Percentiles rank a stretch among this genome's conserved stretches.
Conservation (phyloP, 331 rosid species). For the Phaseolus coccineus region DNA sequence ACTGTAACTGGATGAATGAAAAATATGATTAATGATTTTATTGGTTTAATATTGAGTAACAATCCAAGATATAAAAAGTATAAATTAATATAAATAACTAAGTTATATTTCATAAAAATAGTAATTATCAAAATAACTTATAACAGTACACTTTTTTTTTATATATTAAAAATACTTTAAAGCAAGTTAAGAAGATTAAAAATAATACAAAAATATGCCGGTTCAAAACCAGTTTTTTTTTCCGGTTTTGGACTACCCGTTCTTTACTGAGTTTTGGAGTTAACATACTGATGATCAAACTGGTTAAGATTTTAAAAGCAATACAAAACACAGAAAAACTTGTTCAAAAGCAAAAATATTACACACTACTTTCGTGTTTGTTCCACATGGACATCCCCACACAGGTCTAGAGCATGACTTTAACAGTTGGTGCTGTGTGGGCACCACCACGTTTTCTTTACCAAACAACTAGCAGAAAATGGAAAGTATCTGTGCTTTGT, state of each 20-base stretch:
- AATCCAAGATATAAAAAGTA: not conserved
- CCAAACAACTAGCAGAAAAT: slow-evolving; percentile 62
- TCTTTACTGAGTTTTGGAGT: too few relatives aligned
- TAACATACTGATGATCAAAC: too few relatives aligned
- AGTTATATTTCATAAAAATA: not conserved
- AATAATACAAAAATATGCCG: too few relatives aligned
- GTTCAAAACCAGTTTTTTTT: too few relatives aligned
- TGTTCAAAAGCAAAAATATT: slow-evolving; percentile 41
- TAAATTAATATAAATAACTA: not conserved
- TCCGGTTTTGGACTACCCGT: too few relatives aligned
- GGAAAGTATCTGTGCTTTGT: slow-evolving; percentile 34
- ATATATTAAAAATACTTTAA: not conserved
- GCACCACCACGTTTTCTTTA: slow-evolving; percentile 61
- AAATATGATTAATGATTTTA: too few relatives aligned
- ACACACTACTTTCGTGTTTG: slow-evolving; percentile 44
- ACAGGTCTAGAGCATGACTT: slow-evolving; percentile 41
- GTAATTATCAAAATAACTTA: not conserved
- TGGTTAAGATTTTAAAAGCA: not conserved
- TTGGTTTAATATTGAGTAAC: too few relatives aligned
- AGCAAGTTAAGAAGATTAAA: not conserved
- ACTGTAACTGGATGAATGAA: too few relatives aligned
- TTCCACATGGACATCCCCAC: slow-evolving; percentile 61
- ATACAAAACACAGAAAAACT: not conserved
- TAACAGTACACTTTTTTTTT: not conserved
- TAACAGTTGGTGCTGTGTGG: slow-evolving; percentile 50